Base-by-base conservation (phyloP, 2,329 filamentous ascomycete genomes). In the Fusarium nanum region DNA sequence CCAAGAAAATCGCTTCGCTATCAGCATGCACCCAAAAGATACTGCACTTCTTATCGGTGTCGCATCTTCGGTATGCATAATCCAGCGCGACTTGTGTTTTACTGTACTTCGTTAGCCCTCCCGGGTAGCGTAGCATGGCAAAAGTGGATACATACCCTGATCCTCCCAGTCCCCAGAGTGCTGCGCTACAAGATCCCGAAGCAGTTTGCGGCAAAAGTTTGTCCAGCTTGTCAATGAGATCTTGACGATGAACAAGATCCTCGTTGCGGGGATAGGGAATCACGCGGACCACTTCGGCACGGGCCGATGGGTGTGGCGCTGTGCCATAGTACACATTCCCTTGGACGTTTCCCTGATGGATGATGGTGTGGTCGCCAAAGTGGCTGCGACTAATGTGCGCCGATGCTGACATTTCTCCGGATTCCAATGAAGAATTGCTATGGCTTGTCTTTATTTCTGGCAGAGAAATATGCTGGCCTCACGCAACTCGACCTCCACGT, bases 21-120 rank as follows among this genome's bases (percentile, higher is more conserved):
- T 78, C 76, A 27, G 78, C 78, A 59, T 79, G 75, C 3, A 79
- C 74, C 78, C 76, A 81, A 66, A 81, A 79, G 13, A 81, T 65
- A 13, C 70, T 75, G 52, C 75, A 78, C n/a, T 55, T 23, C 10
- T 65, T 59, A 14, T 72, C 61, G 13, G 55, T 64, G 40, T 71
- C 56, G 48, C 68, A 62, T 55, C 72, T 67, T 20, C 71, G 56
- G 44, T 78, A 77, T 5, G 76, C 77, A 62, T 78, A 80, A 22
- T 80, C 73, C 18, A 79, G 60, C 2, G 78, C 78, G 14, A 81
- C 73, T 56, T 80, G 78, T 0, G 79, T 79, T 69, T 81, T 81
- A 0, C 78, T 79, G 27, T 12, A 32, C 56, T 47, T 5, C 22
- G 30, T 44, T 7, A 42, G 37, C 10, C 13, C 32, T 18, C 25